phyloP scores from a whole-genome alignment of 352 stramenopile species.

The Pythium rishiriense region DNA sequence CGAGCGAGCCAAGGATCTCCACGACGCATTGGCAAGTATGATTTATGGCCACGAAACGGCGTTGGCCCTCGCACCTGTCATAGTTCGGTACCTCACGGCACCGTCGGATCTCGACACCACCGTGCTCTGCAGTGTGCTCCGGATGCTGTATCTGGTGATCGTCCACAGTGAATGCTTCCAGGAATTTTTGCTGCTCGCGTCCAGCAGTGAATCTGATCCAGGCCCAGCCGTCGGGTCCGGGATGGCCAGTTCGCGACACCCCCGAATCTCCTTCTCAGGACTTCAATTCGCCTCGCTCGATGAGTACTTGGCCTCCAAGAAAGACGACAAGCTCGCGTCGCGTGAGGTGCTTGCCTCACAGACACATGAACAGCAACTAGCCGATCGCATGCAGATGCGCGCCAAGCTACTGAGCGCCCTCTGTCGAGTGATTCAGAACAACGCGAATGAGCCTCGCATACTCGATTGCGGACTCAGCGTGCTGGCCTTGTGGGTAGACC shows the following conservation, averaged over 20 bases:
- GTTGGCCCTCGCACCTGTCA: constrained; percentile 24
- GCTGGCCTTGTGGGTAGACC: constrained; percentile 27
- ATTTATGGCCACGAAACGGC: constrained; percentile 24
- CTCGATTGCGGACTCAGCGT: constrained; percentile 29
- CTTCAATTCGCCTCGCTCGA: constrained; percentile 28
- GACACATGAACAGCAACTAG: constrained; percentile 22
- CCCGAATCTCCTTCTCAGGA: constrained; percentile 27
- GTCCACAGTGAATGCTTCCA: constrained; percentile 32
- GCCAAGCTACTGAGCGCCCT: constrained; percentile 32
- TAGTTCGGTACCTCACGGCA: constrained; percentile 28
- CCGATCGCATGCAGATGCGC: constrained; percentile 27
- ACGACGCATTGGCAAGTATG: constrained; percentile 31
- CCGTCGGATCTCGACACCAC: constrained; percentile 26
- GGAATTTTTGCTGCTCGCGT: constrained; percentile 29
- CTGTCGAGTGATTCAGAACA: constrained; percentile 37
- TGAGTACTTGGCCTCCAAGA: constrained; percentile 25
- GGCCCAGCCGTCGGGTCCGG: neutral
- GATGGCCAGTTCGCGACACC: constrained; percentile 19
- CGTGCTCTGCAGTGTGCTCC: constrained; percentile 30
- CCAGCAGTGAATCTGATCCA: neutral
- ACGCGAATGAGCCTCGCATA: constrained; percentile 24
- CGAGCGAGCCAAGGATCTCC: constrained; percentile 32
- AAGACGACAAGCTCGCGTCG: constrained; percentile 13
- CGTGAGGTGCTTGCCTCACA: constrained; percentile 12
- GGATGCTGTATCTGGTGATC: constrained; percentile 28